These are phyloP conservation scores for Calvatia gigantea DNA, from an alignment of 768 basidiomycete species.

Conservation along the genomic window DNA sequence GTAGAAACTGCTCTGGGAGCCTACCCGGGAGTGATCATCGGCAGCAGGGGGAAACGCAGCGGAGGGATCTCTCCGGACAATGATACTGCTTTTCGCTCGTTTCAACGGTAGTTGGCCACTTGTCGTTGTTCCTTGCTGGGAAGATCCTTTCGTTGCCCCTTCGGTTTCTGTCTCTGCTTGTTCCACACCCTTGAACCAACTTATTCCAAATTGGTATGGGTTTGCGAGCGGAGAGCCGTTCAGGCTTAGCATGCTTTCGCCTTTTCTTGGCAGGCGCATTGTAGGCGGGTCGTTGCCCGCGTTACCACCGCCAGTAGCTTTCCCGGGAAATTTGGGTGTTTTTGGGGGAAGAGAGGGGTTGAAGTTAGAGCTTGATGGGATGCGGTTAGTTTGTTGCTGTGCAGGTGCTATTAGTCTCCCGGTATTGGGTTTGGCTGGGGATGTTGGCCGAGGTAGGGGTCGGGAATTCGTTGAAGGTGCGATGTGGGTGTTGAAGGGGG, in stretches of 20 bases:
- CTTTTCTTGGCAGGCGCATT: slow-evolving; percentile 63
- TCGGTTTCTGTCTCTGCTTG: slow-evolving; percentile 35
- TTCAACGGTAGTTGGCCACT: slow-evolving; percentile 34
- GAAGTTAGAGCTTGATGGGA: slow-evolving; percentile 67
- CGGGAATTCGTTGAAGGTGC: slow-evolving; percentile 27
- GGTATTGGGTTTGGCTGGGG: slow-evolving; percentile 46
- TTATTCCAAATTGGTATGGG: slow-evolving; percentile 64
- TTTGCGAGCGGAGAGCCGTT: slow-evolving; percentile 84
- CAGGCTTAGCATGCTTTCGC: slow-evolving; percentile 76
- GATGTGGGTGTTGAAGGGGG: slow-evolving; percentile 36
- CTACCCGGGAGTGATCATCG: slow-evolving; percentile 41
- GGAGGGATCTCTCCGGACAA: slow-evolving; percentile 58
- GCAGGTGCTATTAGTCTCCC: slow-evolving; percentile 23
- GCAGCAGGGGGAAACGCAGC: slow-evolving; percentile 28
- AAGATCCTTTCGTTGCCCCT: slow-evolving; percentile 22
- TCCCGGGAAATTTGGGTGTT: slow-evolving; percentile 48
- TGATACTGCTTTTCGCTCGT: slow-evolving; percentile 54
- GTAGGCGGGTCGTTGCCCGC: slow-evolving; percentile 28
- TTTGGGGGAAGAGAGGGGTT: slow-evolving; percentile 64
- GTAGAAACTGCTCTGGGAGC: slow-evolving; percentile 49
- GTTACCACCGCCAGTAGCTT: slow-evolving; percentile 6
- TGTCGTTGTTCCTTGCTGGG: neutral
- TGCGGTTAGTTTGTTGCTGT: slow-evolving; percentile 25
- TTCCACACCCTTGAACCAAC: slow-evolving; percentile 50
- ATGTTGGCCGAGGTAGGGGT: slow-evolving; percentile 39